Evolutionary conservation across 345 rosid genomes (phyloP), one percentile per base, ranked within the genome.

Genomic region (Eucalyptus albens): DNA sequence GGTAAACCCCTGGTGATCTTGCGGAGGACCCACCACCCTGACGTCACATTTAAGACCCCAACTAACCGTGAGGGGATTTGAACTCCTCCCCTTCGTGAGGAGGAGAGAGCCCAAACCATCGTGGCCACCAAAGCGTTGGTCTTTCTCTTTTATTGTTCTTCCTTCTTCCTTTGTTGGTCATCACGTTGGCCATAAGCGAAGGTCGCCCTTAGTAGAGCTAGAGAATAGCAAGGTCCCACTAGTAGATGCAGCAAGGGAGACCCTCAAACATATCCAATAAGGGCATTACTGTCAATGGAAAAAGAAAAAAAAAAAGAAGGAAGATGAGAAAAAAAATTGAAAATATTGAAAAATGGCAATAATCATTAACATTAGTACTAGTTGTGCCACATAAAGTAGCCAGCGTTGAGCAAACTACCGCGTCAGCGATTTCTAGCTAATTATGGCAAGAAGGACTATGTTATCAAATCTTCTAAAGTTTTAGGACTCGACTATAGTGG

Each of bases 321-420:
- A 56, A 56, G 0, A 56, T 56, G 11, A 27, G 67, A 27, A 59
- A 26, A 59, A 56, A 59, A 60, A 12, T 27, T 62, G 4, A 29
- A 62, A 62, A 62, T 62, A 27, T 62, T 62, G 31, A 5, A 62
- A 62, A 62, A 27, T 62, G 15, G 16, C 15, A 62, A 62, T 12
- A 27, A 62, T 27, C 69, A 62, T 62, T 29, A 29, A 13, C 33
- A 13, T 62, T 6, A 27, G 16, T 29, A 22, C 29, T 22, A 56
- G 6, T 56, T 26, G 29, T 24, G 29, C 14, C 13, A 22, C 62
- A 11, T 56, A 56, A 56, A 1, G 29, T 56, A 26, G 13, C 29
- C 0, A 24, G 1, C 1, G 2, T 6, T 62, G 31, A 62, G 7
- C 31, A 3, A 62, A 62, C 2, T 3, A 1, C 8, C 2, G 1